Conservation (phyloP, 2,329 filamentous ascomycete species). For the Myriosclerotinia duriaeana region DNA sequence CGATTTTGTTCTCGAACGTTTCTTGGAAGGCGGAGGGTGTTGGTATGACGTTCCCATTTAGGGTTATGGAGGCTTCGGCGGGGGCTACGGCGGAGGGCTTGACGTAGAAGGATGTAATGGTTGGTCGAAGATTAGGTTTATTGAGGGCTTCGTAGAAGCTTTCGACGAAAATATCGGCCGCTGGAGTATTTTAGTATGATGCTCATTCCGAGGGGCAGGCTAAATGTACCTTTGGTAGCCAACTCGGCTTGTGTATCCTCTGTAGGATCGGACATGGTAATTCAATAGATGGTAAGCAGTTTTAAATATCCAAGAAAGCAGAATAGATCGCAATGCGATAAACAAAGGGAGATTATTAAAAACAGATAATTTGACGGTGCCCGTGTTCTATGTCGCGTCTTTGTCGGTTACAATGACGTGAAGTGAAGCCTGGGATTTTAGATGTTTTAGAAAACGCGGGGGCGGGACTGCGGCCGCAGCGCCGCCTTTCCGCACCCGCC, state of each 20-base stretch:
- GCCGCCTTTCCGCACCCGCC: constrained; percentile 3
- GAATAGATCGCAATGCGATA: not conserved
- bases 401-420: constrained; percentile 8
- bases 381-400: not conserved
- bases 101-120: constrained; percentile 70
- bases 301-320: not conserved
- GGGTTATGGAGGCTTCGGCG: constrained; percentile 65
- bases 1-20: constrained; percentile 65
- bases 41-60: constrained; percentile 71
- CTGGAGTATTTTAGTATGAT: constrained; percentile 45
- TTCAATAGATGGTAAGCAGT: not conserved
- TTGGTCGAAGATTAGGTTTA: constrained; percentile 48
- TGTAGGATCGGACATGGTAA: constrained; percentile 45
- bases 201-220: not conserved
- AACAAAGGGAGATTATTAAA: not conserved
- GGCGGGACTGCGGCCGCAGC: constrained; percentile 5
- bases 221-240: constrained; percentile 39
- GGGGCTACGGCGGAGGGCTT: constrained; percentile 55
- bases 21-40: constrained; percentile 65
- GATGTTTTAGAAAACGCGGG: constrained; percentile 13
- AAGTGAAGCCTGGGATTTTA: not conserved
- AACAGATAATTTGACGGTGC: not conserved
- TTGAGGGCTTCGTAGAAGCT: constrained; percentile 75
- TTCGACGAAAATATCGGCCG: constrained; percentile 69
- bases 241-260: constrained; percentile 47